Conservation (phyloP, 768 basidiomycete species). For the Suillus cothurnatus region DNA sequence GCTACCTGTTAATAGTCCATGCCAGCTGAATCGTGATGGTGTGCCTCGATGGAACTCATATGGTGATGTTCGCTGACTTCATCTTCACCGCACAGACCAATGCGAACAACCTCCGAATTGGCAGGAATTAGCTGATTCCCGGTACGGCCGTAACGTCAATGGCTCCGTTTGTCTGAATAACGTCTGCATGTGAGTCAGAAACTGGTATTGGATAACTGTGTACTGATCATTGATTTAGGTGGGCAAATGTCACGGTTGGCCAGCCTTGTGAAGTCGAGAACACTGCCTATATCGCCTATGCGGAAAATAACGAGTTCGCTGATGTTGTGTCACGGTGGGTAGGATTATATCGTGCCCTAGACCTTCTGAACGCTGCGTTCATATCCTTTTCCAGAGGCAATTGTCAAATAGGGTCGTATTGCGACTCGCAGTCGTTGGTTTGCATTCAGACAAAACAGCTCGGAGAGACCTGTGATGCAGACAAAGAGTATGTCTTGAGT, state of each 20-base stretch:
- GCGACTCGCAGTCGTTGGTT: conserved; percentile 58
- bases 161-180: conserved; percentile 85
- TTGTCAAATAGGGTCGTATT: conserved; percentile 74
- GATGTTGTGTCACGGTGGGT: conserved; percentile 80
- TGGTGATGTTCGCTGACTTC: conserved; percentile 4
- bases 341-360: neutral
- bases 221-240: conserved; percentile 47
- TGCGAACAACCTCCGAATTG: conserved; percentile 72
- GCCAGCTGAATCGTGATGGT: conserved; percentile 91
- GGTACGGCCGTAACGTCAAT: conserved; percentile 73
- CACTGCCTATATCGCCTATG: conserved; percentile 75
- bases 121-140: conserved; percentile 63
- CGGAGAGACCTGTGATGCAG: conserved; percentile 60
- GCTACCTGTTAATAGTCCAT: conserved; percentile 62
- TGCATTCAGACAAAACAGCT: conserved; percentile 63
- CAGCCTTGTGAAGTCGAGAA: conserved; percentile 73
- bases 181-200: conserved; percentile 68
- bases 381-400: conserved; percentile 53
- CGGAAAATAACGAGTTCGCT: conserved; percentile 57
- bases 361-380: neutral
- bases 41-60: conserved; percentile 13
- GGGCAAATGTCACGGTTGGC: conserved; percentile 74
- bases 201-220: neutral
- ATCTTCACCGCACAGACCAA: conserved; percentile 56
- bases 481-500: conserved; percentile 52